phyloP scores from a whole-genome alignment of 1,284 basidiomycete species.

The Malassezia caprae region DNA sequence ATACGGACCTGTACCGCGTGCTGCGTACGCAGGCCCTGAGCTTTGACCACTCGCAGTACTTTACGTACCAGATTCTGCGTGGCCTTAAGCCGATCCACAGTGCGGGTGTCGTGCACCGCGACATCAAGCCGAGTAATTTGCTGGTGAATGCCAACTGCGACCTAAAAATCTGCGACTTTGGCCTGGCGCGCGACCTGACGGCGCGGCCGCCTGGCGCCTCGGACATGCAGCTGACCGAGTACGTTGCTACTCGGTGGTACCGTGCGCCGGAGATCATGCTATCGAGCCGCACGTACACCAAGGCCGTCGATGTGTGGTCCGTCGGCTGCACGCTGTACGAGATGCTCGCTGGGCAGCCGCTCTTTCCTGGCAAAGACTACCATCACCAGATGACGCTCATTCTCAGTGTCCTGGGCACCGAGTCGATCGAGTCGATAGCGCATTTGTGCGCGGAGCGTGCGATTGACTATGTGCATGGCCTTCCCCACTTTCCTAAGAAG shows the following conservation, averaged over 20 bases:
- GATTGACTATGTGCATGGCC: constrained; percentile 74
- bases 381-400: constrained; percentile 87
- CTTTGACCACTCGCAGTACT: constrained; percentile 31
- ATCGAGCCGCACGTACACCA: constrained; percentile 34
- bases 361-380: constrained; percentile 89
- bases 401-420: constrained; percentile 83
- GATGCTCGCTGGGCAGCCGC: constrained; percentile 83
- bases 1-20: constrained; percentile 70
- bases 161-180: constrained; percentile 51
- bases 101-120: constrained; percentile 86
- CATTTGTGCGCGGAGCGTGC: constrained; percentile 70
- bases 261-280: constrained; percentile 38
- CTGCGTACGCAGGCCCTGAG: constrained; percentile 68
- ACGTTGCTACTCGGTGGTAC: constrained; percentile 37
- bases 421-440: constrained; percentile 79
- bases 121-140: constrained; percentile 88
- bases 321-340: constrained; percentile 94
- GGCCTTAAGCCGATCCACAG: constrained; percentile 87
- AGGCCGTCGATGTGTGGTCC: constrained; percentile 58
- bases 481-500: constrained; percentile 62
- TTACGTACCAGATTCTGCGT: constrained; percentile 67
- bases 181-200: constrained; percentile 23
- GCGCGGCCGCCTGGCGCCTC: constrained; percentile 11
- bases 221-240: constrained; percentile 42
- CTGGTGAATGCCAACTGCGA: constrained; percentile 94